phyloP scores from a whole-genome alignment of 2,329 filamentous ascomycete genomes.

The Alternaria arbusti region DNA sequence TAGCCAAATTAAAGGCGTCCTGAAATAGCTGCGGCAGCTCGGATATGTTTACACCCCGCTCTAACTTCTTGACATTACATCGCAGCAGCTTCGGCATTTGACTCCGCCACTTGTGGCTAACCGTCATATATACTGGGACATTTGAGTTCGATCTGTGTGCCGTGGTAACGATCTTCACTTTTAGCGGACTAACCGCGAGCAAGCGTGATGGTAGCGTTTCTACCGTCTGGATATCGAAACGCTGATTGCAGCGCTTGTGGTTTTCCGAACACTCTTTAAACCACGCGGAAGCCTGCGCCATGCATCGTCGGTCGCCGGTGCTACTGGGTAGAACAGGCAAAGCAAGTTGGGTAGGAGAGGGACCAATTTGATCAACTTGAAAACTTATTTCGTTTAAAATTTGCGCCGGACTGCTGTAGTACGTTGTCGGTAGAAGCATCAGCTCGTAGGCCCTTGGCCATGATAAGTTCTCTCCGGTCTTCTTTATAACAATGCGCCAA shows the following conservation, averaged over 20 bases:
- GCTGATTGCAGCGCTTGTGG: not conserved
- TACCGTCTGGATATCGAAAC: not conserved
- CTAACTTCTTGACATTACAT: not conserved
- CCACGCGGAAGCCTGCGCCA: not conserved
- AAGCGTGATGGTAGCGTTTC: not conserved
- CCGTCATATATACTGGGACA: accelerated
- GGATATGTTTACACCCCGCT: not conserved
- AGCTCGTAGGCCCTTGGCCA: accelerated
- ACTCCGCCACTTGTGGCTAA: not conserved
- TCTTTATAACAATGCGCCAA: no score
- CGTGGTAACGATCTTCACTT: not conserved
- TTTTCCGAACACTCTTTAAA: not conserved
- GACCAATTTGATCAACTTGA: not conserved
- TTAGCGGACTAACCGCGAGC: not conserved
- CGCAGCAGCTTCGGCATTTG: not conserved
- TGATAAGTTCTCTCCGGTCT: no score
- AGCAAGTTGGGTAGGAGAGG: not conserved
- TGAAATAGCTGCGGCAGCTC: not conserved
- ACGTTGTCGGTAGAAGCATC: no score
- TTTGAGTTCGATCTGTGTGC: not conserved
- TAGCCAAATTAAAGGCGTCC: not conserved
- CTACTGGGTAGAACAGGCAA: not conserved
- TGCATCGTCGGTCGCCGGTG: not conserved
- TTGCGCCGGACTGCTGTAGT: no score
- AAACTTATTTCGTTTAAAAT: no score